A percentile compares a stretch with the other conserved stretches of the same genome.
These are phyloP conservation scores for Westerdykella sp. DNA, from an alignment of 2,329 filamentous ascomycete species.

Conservation along the genomic window DNA sequence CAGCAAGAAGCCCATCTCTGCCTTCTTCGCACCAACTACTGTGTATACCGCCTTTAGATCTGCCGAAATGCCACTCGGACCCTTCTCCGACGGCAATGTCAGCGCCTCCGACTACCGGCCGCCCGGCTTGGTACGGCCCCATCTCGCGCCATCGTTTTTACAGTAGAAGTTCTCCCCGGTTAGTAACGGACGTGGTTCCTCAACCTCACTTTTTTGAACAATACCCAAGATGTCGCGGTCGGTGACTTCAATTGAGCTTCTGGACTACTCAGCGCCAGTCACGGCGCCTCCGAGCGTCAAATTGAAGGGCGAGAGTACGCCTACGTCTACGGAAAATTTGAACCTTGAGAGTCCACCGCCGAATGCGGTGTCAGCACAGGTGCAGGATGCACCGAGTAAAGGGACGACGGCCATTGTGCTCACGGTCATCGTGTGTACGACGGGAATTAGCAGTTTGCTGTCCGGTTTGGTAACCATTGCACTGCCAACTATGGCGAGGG, in stretches of 20 bases:
- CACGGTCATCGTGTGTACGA: conserved; percentile 22
- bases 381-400: conserved; percentile 13
- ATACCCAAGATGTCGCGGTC: conserved; percentile 17
- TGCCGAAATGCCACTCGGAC: no score
- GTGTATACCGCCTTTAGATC: no score
- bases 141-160: not conserved
- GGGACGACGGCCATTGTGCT: conserved; percentile 24
- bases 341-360: conserved; percentile 8
- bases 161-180: not conserved
- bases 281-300: conserved; percentile 10
- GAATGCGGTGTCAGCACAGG: conserved; percentile 12
- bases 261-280: conserved; percentile 10
- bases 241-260: conserved; percentile 23
- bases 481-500: conserved; percentile 39
- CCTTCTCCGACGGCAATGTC: no score
- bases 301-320: conserved; percentile 9
- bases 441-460: conserved; percentile 21
- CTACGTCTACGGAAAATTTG: conserved; percentile 4
- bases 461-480: conserved; percentile 39
- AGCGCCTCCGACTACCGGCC: no score
- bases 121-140: not conserved
- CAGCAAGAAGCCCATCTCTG: no score
- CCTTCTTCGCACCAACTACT: no score
- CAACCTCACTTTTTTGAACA: not conserved
- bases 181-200: not conserved